Conservation (phyloP, 441 rosid species). For the Pelargonium fulgidum region DNA sequence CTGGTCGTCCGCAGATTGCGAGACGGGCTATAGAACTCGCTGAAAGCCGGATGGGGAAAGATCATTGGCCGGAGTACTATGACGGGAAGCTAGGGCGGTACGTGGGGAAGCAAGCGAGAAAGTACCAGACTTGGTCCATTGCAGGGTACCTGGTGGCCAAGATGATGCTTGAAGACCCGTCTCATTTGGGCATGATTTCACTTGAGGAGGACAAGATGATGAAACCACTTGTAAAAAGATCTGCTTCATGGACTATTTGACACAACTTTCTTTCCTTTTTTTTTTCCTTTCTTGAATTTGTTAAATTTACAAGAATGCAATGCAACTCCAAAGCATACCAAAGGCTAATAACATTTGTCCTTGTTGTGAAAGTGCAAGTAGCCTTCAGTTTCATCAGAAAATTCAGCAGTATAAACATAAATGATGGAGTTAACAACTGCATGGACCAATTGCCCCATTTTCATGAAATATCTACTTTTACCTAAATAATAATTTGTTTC, state of each 20-base stretch:
- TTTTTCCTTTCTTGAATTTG: background rate
- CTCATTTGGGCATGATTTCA: constrained; percentile 80
- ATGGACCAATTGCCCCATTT: too few species aligned
- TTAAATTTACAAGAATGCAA: background rate
- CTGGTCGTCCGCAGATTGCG: constrained; percentile 85
- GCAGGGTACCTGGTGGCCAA: constrained; percentile 88
- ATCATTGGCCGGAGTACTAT: constrained; percentile 85
- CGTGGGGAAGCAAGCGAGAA: constrained; percentile 78
- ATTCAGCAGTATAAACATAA: too few species aligned
- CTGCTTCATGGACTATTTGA: constrained; percentile 76
- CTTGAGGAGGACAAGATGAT: constrained; percentile 82
- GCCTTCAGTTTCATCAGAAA: too few species aligned
- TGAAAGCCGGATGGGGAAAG: constrained; percentile 60
- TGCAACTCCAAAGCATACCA: background rate
- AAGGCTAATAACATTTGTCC: background rate
- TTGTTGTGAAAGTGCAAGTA: background rate
- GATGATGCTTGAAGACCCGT: constrained; percentile 92
- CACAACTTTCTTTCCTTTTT: background rate
- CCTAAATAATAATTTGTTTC: too few species aligned
- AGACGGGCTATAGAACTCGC: constrained; percentile 68
- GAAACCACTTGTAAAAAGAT: constrained; percentile 69
- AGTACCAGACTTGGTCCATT: constrained; percentile 79
- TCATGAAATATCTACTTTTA: too few species aligned
- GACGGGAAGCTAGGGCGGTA: constrained; percentile 80
- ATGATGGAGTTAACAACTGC: too few species aligned